Evolutionary conservation across 179 eudicot species (phyloP).

Genomic region (Silene noctiflora): DNA sequence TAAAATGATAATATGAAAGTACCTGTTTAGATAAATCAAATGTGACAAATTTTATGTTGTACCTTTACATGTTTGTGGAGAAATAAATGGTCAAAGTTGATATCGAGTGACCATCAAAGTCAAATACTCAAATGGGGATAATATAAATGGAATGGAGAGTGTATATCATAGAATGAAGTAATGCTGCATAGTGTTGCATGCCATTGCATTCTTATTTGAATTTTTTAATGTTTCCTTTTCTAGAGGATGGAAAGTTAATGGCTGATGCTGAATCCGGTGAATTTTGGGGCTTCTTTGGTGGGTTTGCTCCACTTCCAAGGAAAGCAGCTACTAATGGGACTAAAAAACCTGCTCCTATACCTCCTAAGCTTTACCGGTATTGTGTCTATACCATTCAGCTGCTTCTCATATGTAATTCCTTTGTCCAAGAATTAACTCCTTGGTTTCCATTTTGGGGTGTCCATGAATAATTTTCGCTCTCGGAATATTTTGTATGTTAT

Average conservation of each 20-base stretch:
- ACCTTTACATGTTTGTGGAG: not conserved
- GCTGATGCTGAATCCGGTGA: constrained; percentile 97
- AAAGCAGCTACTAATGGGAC: constrained; percentile 51
- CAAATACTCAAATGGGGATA: not conserved
- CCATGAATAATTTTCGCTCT: not conserved
- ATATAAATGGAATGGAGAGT: not conserved
- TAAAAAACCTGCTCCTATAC: constrained; percentile 38
- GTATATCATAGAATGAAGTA: not conserved
- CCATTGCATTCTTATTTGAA: constrained; percentile 10
- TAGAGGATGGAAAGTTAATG: constrained; percentile 97
- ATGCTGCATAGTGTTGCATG: not conserved
- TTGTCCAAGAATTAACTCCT: not conserved
- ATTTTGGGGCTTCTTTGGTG: constrained; percentile 98
- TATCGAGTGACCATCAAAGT: not conserved
- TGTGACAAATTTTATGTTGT: not conserved
- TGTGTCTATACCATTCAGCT: constrained; percentile 17
- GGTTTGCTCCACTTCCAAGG: constrained; percentile 97
- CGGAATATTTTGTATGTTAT: not conserved
- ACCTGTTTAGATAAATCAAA: not conserved
- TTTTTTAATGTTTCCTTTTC: constrained; percentile 14
- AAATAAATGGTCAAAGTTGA: not conserved
- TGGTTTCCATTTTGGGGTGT: not conserved
- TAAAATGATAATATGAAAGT: not conserved
- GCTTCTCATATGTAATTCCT: constrained; percentile 11
- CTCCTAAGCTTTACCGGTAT: constrained; percentile 68